Conservation (phyloP, 2,329 filamentous ascomycete species). For the Colletotrichum coccodes region DNA sequence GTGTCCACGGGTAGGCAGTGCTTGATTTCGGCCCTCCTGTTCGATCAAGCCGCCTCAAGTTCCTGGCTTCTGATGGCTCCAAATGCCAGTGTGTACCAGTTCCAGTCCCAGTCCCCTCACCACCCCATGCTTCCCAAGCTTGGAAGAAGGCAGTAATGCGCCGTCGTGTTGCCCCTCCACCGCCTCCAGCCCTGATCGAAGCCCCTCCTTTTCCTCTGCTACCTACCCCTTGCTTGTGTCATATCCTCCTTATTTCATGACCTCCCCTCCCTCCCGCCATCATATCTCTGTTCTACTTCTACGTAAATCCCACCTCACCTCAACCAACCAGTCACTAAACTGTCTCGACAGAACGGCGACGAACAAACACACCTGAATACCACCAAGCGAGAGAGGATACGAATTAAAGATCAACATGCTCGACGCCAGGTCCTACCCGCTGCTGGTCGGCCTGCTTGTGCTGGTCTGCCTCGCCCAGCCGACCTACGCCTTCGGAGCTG, state of each 20-base stretch:
- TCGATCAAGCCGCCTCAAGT: constrained; percentile 6
- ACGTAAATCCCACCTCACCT: constrained; percentile 16
- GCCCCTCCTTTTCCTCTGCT: constrained; percentile 31
- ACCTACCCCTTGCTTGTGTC: constrained; percentile 30
- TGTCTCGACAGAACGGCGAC: constrained; percentile 10
- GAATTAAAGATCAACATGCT: constrained; percentile 51
- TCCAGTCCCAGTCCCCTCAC: neutral
- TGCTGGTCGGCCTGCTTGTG: constrained; percentile 66
- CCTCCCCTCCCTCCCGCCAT: constrained; percentile 10
- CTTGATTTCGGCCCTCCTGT: constrained; percentile 16
- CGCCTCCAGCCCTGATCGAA: constrained; percentile 10
- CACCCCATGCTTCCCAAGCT: constrained; percentile 18
- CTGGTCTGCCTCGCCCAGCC: constrained; percentile 75
- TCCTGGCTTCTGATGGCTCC: constrained; percentile 31
- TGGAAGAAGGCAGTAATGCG: constrained; percentile 28
- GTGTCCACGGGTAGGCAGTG: constrained; percentile 5
- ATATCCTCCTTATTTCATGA: constrained; percentile 26
- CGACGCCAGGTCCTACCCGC: constrained; percentile 57
- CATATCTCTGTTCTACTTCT: neutral
- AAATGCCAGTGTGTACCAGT: neutral
- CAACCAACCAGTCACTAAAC: constrained; percentile 17
- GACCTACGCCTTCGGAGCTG: constrained; percentile 83
- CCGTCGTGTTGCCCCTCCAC: constrained; percentile 30
- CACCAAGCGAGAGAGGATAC: constrained; percentile 5
- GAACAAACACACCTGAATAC: neutral